Base-by-base conservation (phyloP, 176 grass and related monocot species). In the Luzula sylvatica region DNA sequence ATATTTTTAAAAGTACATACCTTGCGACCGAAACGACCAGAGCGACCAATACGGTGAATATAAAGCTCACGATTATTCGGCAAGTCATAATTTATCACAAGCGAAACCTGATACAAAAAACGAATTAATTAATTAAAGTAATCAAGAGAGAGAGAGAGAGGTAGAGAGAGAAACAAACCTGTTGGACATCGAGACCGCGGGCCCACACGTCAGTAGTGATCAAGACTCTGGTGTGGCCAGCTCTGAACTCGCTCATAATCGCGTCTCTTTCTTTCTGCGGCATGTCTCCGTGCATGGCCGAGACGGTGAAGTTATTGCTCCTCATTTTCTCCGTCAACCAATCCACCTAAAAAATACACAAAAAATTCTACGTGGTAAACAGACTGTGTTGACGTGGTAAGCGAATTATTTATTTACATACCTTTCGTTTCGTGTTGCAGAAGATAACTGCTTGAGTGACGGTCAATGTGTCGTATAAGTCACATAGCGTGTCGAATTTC, bases 361-460 rank as follows among this genome's bases (percentile, higher is more conserved):
- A 65, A 19, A 19, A 19, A 67, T 44, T 46, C 40, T 45, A 45
- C 40, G 14, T 45, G n/a, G n/a, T n/a, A n/a, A n/a, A n/a, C n/a
- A n/a, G n/a, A n/a, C n/a, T n/a, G n/a, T 23, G 38, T 25, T 23
- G 21, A 43, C 26, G 30, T 9, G 15, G 21, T 38, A 13, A 59
- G 21, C 17, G 41, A 24, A 59, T 59, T 20, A 18, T 59, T 19
- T 7, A 7, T 20, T 50, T 61, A 7, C 7, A 7, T 67, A 89
- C 84, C 90, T 89, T 96, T 63, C 81, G 72, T 56, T 96, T 96
- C 1, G 81, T 89, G 50, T 96, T 96, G 71, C 90, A 96, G 77
- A 96, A 96, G 44, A 96, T 96, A 62, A 96, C 90, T 51, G 81
- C 90, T 72, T 98, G 92, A 13, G 92, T 98, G 58, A 96, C 88